Base-by-base conservation (phyloP, 441 rosid genomes). In the Pelargonium citronellum region DNA sequence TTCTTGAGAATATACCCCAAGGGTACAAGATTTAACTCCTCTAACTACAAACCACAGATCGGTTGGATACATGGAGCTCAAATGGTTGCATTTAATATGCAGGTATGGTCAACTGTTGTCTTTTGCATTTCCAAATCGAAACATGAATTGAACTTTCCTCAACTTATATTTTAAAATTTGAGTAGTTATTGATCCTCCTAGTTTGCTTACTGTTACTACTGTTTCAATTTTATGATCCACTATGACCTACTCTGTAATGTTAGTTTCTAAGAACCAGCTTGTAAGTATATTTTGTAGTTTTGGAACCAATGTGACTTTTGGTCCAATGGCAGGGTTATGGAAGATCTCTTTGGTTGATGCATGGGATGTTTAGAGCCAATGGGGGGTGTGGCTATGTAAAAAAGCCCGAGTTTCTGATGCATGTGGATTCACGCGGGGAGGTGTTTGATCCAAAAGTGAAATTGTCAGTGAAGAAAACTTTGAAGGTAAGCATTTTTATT, bases 21-120 rank as follows among this genome's bases (percentile, higher is more conserved):
- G 74, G 91, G 91, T 67, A 84, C 86, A 34, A 75, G 93, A 71
- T 78, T 88, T 66, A 79, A 78, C 74, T 88, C 93, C 9, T 85
- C 93, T 15, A 88, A 88, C 70, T 88, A 80, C 67, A 83, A 86
- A 53, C 91, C 93, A 7, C 82, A 75, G 51, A 68, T 83, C 1
- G 89, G 85, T 37, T 88, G 93, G 93, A 82, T 74, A 74, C 91
- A 88, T 66, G 95, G 95, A 60, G 91, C 95, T 75, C 96, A 91
- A 74, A 91, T 91, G 58, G 58, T 51, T 8, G 58, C 58, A 4
- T 51, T 51, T 69, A 91, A 91, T 76, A 91, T 89, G 95, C 95
- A 91, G 85, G 94, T 91, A 60, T 57, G 64, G 58, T 9, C 30
- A 11, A 22, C 51, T 8, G 51, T 30, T 30, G 34, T 30, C 4